These are phyloP conservation scores for Ascochyta rabiei DNA, from an alignment of 2,329 filamentous ascomycete genomes.

Conservation along the genomic window DNA sequence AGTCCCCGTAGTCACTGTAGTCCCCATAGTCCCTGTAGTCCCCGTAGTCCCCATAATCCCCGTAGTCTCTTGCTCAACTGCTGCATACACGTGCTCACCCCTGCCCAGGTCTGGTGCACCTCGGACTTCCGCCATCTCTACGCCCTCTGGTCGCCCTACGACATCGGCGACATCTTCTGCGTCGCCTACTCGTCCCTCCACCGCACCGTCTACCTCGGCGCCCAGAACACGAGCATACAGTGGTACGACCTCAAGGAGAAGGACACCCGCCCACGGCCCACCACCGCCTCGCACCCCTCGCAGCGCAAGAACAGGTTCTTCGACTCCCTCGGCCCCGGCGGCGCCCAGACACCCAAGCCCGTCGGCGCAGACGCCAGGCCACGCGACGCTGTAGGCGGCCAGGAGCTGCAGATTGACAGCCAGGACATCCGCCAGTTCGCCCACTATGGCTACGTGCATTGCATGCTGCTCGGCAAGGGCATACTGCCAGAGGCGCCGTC, in stretches of 20 bases:
- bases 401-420: conserved; percentile 79
- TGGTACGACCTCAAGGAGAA: conserved; percentile 81
- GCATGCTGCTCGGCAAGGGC: conserved; percentile 85
- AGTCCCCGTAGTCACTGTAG: no score
- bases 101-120: conserved; percentile 79
- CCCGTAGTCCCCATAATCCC: no score
- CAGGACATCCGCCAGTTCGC: conserved; percentile 86
- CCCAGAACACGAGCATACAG: conserved; percentile 93
- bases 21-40: no score
- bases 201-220: conserved; percentile 86
- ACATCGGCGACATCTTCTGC: conserved; percentile 94
- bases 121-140: conserved; percentile 76
- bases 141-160: conserved; percentile 90
- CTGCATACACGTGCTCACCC: conserved; percentile 11
- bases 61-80: no score
- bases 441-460: conserved; percentile 94
- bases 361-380: conserved; percentile 60
- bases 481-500: conserved; percentile 72
- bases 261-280: conserved; percentile 63
- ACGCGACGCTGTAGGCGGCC: conserved; percentile 61
- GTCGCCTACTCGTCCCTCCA: conserved; percentile 82
- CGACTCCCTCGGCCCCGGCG: conserved; percentile 85
- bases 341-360: conserved; percentile 75
- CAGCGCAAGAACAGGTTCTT: conserved; percentile 87
- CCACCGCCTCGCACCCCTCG: conserved; percentile 73